Evolutionary conservation across 2,329 filamentous ascomycete species (phyloP).

Genomic region (Diaporthe sp.): DNA sequence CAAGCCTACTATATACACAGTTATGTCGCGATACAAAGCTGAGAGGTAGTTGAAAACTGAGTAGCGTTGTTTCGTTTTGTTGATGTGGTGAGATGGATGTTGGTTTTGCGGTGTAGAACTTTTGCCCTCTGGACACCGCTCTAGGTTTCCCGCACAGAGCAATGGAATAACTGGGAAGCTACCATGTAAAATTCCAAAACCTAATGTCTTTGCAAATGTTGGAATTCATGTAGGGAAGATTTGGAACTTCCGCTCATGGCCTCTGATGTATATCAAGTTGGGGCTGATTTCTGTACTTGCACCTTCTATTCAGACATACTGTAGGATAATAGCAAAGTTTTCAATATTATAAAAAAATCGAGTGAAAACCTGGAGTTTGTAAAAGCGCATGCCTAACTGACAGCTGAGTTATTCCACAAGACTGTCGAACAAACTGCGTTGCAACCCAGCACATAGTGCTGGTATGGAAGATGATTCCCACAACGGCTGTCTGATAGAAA

Average conservation of each 20-base stretch:
- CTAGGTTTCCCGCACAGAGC: background rate
- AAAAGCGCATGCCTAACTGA: background rate
- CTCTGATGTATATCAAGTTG: background rate
- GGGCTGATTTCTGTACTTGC: background rate
- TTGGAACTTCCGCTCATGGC: no score
- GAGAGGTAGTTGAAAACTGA: no score
- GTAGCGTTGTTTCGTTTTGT: background rate
- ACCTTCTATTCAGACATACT: background rate
- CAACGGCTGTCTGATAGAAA: background rate
- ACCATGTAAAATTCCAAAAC: background rate
- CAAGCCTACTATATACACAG: background rate
- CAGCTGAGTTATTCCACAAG: background rate
- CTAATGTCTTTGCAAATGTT: background rate
- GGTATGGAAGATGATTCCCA: no score
- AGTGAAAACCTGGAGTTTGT: background rate
- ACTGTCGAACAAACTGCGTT: background rate
- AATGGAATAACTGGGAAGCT: background rate
- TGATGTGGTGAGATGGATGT: background rate
- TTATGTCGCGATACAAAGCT: no score
- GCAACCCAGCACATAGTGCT: background rate
- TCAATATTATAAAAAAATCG: background rate
- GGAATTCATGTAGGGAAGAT: no score
- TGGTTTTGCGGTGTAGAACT: background rate
- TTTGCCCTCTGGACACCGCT: background rate
- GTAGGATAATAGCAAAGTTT: background rate